Evolutionary conservation across 192 early-diverging fungal genomes (phyloP).

Genomic region (Podila horticola): DNA sequence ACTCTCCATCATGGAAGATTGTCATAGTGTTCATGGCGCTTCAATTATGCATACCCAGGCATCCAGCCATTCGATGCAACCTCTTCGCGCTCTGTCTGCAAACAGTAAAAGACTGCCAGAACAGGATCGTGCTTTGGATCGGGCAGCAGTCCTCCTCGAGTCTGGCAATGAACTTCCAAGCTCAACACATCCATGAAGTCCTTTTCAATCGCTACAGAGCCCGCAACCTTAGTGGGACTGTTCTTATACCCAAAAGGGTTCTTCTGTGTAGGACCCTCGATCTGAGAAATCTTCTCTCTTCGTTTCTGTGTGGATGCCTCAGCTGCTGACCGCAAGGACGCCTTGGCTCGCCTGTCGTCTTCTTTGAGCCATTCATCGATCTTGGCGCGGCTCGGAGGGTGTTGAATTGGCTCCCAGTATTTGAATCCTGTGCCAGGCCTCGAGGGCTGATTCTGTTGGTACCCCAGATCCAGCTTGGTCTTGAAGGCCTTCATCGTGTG

Average conservation of each 20-base stretch:
- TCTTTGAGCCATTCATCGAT: slow-evolving; percentile 56
- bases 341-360: slow-evolving; percentile 33
- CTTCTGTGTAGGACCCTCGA: slow-evolving; percentile 72
- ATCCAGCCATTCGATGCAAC: slow-evolving; percentile 58
- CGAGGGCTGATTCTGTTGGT: not conserved
- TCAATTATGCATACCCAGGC: slow-evolving; percentile 52
- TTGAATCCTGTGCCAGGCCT: slow-evolving; percentile 8
- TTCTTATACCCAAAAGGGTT: slow-evolving; percentile 76
- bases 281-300: slow-evolving; percentile 35
- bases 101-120: slow-evolving; percentile 72
- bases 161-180: slow-evolving; percentile 71
- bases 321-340: slow-evolving; percentile 11
- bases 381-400: slow-evolving; percentile 50
- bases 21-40: too few species aligned
- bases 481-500: slow-evolving; percentile 29
- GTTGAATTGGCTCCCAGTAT: slow-evolving; percentile 30
- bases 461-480: not conserved
- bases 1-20: too few species aligned
- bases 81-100: slow-evolving; percentile 62
- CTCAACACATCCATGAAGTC: slow-evolving; percentile 66
- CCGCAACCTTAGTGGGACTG: slow-evolving; percentile 59
- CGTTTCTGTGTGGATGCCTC: slow-evolving; percentile 31
- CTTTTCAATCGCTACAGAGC: slow-evolving; percentile 50
- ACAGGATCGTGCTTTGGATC: slow-evolving; percentile 77
- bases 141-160: slow-evolving; percentile 63